Base-by-base conservation (phyloP, 1,284 basidiomycete genomes). In the Megacollybia platyphylla region DNA sequence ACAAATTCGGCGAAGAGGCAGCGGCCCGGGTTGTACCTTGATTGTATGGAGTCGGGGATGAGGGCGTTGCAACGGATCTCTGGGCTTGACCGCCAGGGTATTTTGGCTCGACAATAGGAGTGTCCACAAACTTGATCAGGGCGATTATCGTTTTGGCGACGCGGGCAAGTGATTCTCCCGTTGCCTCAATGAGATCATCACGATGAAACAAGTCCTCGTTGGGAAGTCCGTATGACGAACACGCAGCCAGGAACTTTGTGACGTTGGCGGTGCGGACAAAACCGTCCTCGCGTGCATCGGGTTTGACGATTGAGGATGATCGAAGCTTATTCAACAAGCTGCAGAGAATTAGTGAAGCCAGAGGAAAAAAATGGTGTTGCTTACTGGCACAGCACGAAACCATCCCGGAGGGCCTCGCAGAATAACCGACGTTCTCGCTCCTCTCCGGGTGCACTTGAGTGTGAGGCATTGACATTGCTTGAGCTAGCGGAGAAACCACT, bases 301-400 rank as follows among this genome's bases (percentile, higher is more conserved):
- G 70, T 39, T 75, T 73, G 34, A 75, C 61, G 46, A 86, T 70
- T 35, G 70, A 70, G 32, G 67, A 70, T 5, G 76, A 73, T 40
- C 73, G 67, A 41, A 84, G 67, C 56, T 79, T 83, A 64, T 87
- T 87, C 64, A 85, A 68, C 44, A 85, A 64, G 51, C 84, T 87
- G 53, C n/a, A 46, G 39, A 39, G 46, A 36, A 47, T 38, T 9
- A 20, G 28, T 27, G 36, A 54, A 51, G 39, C 53, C 42, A 37
- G 40, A 38, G 44, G 26, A 36, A 15, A 45, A 44, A 41, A 13
- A 44, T 27, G 39, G 36, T 51, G 38, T 43, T 42, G 78, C 80
- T 64, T 56, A 90, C 88, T 87, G 80, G 75, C 87, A 91, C 17
- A 93, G 70, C 24, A 92, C 73, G 57, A 81, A 84, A 1, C 89